These are phyloP conservation scores for Leucocoprinus leucothites DNA, from an alignment of 768 basidiomycete genomes.

Conservation along the genomic window DNA sequence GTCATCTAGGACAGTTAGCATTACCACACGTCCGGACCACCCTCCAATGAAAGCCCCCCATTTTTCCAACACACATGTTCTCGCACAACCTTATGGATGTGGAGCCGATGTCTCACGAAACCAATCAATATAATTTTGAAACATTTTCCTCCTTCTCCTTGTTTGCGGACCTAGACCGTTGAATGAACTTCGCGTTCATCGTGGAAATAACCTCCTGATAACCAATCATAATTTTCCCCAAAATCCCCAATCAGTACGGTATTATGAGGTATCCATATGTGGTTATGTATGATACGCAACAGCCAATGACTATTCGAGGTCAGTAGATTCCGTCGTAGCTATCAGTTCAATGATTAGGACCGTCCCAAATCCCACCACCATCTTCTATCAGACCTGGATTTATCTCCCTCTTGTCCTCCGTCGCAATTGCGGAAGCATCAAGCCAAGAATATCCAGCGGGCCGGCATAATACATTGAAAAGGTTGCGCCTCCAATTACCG, in stretches of 20 bases:
- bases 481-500: conserved; percentile 70
- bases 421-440: conserved; percentile 53
- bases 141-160: neutral
- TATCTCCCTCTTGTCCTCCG: conserved; percentile 68
- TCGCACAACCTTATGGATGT: conserved; percentile 34
- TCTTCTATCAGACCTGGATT: conserved; percentile 57
- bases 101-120: conserved; percentile 26
- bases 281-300: conserved; percentile 10
- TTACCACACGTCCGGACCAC: conserved; percentile 7
- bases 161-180: conserved; percentile 10
- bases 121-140: conserved; percentile 17
- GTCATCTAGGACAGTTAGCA: neutral
- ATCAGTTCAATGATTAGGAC: neutral
- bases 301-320: conserved; percentile 7
- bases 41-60: conserved; percentile 11
- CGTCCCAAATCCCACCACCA: conserved; percentile 13
- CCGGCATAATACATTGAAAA: conserved; percentile 74
- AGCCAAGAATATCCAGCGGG: conserved; percentile 83
- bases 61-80: conserved; percentile 11
- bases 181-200: conserved; percentile 1
- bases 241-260: neutral
- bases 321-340: neutral
- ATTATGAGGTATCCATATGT: conserved; percentile 7
- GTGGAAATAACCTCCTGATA: conserved; percentile 8
- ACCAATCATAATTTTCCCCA: conserved; percentile 1